Conservation (phyloP, 148 eudicot genomes). For the Simmondsia chinensis region DNA sequence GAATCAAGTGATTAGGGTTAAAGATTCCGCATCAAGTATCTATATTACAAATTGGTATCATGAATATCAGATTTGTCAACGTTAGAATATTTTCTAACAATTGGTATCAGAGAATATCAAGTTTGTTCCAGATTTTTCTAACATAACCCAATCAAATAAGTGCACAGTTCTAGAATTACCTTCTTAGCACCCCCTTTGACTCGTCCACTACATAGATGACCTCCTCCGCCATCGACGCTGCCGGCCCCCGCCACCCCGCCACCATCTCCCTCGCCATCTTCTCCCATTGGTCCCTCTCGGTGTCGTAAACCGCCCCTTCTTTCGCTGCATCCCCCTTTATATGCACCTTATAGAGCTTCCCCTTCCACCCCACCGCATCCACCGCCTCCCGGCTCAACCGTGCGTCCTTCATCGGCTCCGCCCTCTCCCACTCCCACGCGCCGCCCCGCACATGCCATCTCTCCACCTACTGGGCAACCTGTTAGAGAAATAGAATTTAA, state of each 20-base stretch:
- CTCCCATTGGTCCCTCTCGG: slow-evolving; percentile 25
- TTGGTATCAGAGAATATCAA: no score
- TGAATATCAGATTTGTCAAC: no score
- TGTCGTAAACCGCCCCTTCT: slow-evolving; percentile 47
- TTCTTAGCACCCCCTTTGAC: slow-evolving; percentile 39
- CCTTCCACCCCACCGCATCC: slow-evolving; percentile 61
- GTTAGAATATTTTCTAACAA: no score
- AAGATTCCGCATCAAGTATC: no score
- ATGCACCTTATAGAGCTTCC: slow-evolving; percentile 55
- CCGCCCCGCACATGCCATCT: slow-evolving; percentile 23
- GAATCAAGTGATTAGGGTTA: no score
- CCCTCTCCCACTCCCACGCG: slow-evolving; percentile 26
- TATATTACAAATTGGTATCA: no score
- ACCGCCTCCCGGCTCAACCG: slow-evolving; percentile 60
- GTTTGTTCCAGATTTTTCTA: no score
- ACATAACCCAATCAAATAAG: no score
- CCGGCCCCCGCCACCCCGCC: slow-evolving; percentile 79
- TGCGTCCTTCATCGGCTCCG: slow-evolving; percentile 32
- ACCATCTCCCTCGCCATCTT: slow-evolving; percentile 72
- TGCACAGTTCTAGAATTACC: no score
- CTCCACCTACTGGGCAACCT: slow-evolving; percentile 50
- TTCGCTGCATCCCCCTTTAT: slow-evolving; percentile 52
- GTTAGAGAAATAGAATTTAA: no score
- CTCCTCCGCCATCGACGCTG: slow-evolving; percentile 67
- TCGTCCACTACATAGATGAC: slow-evolving; percentile 48